Base-by-base conservation (phyloP, 2,329 filamentous ascomycete genomes). In the Penicillium polonicum region DNA sequence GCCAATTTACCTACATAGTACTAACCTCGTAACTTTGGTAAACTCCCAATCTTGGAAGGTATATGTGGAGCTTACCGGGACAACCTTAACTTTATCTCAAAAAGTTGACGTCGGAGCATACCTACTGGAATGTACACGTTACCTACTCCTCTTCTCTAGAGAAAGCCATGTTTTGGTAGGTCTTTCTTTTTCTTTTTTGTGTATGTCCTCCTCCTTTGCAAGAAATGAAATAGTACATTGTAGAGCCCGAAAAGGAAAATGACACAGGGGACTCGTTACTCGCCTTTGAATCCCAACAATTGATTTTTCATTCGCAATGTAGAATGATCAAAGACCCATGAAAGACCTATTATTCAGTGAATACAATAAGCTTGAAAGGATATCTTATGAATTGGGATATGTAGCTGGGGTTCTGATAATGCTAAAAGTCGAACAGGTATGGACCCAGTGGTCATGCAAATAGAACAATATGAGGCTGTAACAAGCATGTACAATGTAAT, bases 351-450 rank as follows among this genome's bases (percentile, higher is more conserved):
- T 6, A 17, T 46, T 23, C 2, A 39, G 15, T 2, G 5, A 44
- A n/a, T 13, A 5, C 1, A 6, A 39, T 5, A 25, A 15, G 9
- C 7, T 31, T 29, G 6, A 25, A 50, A 38, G n/a, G 9, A 44
- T 38, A 31, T 52, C 45, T 50, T 15, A 53, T 55, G 46, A 8
- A 53, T 55, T 60, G 58, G 65, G 64, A 64, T 66, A 66, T 66
- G 62, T 61, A 65, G 44, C 53, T 59, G 51, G 33, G 19, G 12
- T 41, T 31, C 25, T n/a, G 12, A 27, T n/a, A n/a, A 12, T 27
- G 21, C 36, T 35, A 46, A 43, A 43, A 27, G 8, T 31, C 7
- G 38, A 45, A n/a, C 7, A 36, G 42, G n/a, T 36, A 52, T 52
- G 21, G 52, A 25, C 52, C 33, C 19, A 44, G 43, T 25, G 52